Evolutionary conservation across 2,329 filamentous ascomycete genomes (phyloP).

Genomic region (Macroventuria anomochaeta): DNA sequence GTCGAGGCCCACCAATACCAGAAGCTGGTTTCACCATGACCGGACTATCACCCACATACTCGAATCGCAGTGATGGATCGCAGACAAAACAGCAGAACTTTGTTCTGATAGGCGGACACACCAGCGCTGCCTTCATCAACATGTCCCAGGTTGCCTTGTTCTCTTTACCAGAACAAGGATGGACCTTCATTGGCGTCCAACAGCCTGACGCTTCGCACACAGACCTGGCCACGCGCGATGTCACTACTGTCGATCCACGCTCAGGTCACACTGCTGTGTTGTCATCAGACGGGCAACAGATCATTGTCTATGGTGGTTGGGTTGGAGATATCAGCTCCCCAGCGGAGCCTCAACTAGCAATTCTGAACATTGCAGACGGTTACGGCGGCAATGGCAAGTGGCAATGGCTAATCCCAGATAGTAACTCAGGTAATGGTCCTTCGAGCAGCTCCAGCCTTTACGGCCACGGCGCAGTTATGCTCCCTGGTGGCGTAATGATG

Average conservation of each 20-base stretch:
- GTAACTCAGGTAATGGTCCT: constrained; percentile 53
- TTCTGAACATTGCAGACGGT: constrained; percentile 76
- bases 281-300: constrained; percentile 75
- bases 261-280: constrained; percentile 89
- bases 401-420: constrained; percentile 70
- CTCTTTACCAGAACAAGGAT: constrained; percentile 83
- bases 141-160: constrained; percentile 91
- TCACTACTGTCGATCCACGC: constrained; percentile 70
- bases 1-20: constrained; percentile 71
- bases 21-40: constrained; percentile 90
- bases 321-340: constrained; percentile 79
- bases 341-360: constrained; percentile 79
- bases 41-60: constrained; percentile 71
- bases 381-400: constrained; percentile 70
- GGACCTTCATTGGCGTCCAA: constrained; percentile 79
- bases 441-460: constrained; percentile 59
- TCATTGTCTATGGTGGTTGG: constrained; percentile 90
- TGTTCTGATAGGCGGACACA: constrained; percentile 85
- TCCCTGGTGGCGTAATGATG: constrained; percentile 68
- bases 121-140: constrained; percentile 82
- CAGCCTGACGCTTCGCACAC: constrained; percentile 55
- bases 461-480: constrained; percentile 67
- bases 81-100: constrained; percentile 78
- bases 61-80: constrained; percentile 67
- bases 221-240: constrained; percentile 62